Evolutionary conservation across 2,329 filamentous ascomycete genomes (phyloP).

Genomic region (Dothistroma septosporum): DNA sequence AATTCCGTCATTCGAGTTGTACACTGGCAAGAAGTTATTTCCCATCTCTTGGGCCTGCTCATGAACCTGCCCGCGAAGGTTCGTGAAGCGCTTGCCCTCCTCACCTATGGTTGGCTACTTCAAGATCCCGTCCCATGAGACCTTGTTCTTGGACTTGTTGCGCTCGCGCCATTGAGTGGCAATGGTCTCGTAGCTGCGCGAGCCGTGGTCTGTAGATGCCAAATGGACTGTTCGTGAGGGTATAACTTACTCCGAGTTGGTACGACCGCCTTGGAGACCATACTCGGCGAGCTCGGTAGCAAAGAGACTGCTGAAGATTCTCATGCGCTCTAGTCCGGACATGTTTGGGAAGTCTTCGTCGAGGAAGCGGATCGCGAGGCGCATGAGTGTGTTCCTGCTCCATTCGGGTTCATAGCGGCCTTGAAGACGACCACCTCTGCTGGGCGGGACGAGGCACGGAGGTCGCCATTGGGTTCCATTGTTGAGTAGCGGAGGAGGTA

Average conservation of each 20-base stretch:
- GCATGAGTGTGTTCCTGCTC: background rate
- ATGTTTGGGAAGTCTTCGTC: background rate
- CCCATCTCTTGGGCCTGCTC: background rate
- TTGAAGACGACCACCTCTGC: background rate
- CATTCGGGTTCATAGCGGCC: background rate
- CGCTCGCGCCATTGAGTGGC: background rate
- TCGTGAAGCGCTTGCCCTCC: background rate
- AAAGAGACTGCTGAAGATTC: background rate
- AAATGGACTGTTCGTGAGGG: background rate
- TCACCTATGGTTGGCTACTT: background rate
- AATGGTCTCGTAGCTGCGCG: background rate
- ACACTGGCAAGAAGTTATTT: background rate
- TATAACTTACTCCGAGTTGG: background rate
- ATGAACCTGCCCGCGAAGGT: background rate
- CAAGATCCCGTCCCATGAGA: background rate
- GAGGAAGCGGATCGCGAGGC: background rate
- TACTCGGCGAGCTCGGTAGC: background rate
- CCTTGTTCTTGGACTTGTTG: background rate
- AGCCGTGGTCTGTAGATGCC: background rate
- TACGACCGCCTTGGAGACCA: background rate
- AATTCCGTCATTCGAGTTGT: background rate
- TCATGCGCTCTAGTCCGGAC: background rate
- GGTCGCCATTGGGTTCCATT: background rate
- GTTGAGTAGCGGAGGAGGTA: background rate
- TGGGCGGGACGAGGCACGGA: background rate